Evolutionary conservation across 257 asterid genomes (phyloP), one percentile per base, ranked within the genome.

Genomic region (Voacanga thouarsii): DNA sequence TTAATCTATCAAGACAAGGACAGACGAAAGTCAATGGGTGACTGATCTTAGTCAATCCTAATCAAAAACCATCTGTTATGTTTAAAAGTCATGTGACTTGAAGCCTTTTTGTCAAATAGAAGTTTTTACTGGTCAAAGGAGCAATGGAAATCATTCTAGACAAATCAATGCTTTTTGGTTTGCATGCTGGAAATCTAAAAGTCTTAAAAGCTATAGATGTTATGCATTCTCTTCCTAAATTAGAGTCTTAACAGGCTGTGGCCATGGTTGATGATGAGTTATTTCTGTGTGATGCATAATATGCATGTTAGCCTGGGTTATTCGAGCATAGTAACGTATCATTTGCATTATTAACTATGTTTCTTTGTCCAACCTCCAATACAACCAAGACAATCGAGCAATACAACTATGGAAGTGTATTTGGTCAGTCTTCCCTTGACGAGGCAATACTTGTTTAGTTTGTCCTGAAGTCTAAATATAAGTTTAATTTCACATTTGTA

Each of bases 21-120:
- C 14, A 67, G 74, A 30, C 23, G 11, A 12, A 26, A 45, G 30
- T 69, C 9, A 7, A 51, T 43, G 2, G 50, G 24, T 14, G 24
- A 7, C 72, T 55, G 68, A 55, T 39, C 33, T 18, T 51, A 2
- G 30, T 60, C 51, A 44, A 44, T 9, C 49, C 49, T 75, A 23
- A 43, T 57, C 26, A 49, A 26, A 44, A 56, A 47, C 76, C 76
- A 43, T 70, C 71, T 70, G 81, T 24, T 78, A 37, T 78, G 59
- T 60, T 68, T 71, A 70, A 43, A n/a, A 56, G 71, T 72, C 74
- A 21, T 72, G 23, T 47, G 64, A 30, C 15, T 26, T 41, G 55
- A 39, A 51, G 11, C 63, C 30, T 10, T 64, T 24, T 77, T 33
- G 10, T 60, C 81, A 63, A 65, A 51, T 28, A 69, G 64, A 67